Evolutionary conservation across 768 basidiomycete genomes (phyloP), one percentile per base, ranked within the genome.

Genomic region (Termitomyces sp.): DNA sequence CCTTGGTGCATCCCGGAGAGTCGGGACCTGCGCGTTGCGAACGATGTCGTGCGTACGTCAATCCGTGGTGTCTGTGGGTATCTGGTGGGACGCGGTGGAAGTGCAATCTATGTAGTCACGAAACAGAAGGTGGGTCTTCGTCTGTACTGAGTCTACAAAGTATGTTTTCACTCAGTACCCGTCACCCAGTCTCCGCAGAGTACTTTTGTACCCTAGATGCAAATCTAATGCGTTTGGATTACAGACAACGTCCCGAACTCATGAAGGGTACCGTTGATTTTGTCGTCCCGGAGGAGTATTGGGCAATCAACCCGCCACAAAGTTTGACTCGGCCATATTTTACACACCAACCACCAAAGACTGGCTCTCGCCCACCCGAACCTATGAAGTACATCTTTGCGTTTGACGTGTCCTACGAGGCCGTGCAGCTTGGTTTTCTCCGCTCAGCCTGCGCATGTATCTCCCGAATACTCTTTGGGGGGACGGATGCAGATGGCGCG

Each of bases 201-300:
- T 96, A 96, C 72, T 97, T 93, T 70, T 90, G 82, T 63, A 87
- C 89, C 63, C 75, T 98, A 38, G 92, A 94, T 63, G 82, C 82
- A 30, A 89, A 86, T 65, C 78, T 88, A 43, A 80, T 88, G 66
- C 82, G 95, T 33, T 72, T 93, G 48, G 95, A 98, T 71, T 87
- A 94, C 63, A 72, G 81, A 30, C 78, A 91, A 58, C 84, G 94
- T 8, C 91, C 89, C 18, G 97, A 99, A 71, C 76, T 99, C 30
- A 87, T 84, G 64, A 87, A 87, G 70, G 97, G 97, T 2, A 98
- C 95, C 0, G 82, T 97, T 52, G 97, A 98, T 71, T 95, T 97
- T 63, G 77, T 79, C 4, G 95, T 95, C 10, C 80, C 88, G 0
- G 76, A 86, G 61, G 84, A 87, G 49, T 99, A 99, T 68, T 95